These are phyloP conservation scores for Solioccasus polychromus DNA, from an alignment of 768 basidiomycete genomes.

Conservation along the genomic window DNA sequence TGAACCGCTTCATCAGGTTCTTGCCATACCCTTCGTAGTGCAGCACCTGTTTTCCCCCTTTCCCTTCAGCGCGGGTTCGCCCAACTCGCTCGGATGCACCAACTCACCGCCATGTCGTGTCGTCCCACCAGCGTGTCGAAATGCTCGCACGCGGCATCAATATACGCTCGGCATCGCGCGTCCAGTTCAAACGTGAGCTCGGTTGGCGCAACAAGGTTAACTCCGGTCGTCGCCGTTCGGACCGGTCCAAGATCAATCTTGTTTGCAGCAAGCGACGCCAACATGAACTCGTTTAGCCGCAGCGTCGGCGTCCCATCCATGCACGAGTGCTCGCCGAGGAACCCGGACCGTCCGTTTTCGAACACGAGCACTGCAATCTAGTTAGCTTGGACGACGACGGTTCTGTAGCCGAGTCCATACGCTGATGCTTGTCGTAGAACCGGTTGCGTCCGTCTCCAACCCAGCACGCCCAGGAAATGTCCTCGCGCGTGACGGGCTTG, in stretches of 20 bases:
- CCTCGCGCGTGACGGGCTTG: constrained; percentile 76
- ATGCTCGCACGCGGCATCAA: constrained; percentile 57
- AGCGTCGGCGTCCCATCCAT: constrained; percentile 96
- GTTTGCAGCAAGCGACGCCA: constrained; percentile 68
- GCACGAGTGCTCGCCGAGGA: constrained; percentile 84
- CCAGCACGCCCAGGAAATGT: constrained; percentile 82
- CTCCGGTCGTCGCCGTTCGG: constrained; percentile 31
- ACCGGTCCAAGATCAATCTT: constrained; percentile 75
- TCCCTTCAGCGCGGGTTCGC: no score
- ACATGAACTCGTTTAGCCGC: constrained; percentile 90
- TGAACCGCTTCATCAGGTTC: constrained; percentile 75
- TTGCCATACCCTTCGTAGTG: constrained; percentile 92
- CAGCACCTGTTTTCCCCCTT: constrained; percentile 56
- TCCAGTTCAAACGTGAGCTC: constrained; percentile 76
- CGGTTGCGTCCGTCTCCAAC: constrained; percentile 87
- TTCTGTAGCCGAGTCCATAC: constrained; percentile 39
- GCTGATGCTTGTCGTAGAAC: constrained; percentile 96
- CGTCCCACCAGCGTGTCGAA: constrained; percentile 74
- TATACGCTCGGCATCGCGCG: constrained; percentile 44
- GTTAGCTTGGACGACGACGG: constrained; percentile 6
- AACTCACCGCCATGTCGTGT: constrained; percentile 78
- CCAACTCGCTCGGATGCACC: background rate
- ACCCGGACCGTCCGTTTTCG: constrained; percentile 92
- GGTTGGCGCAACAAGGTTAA: constrained; percentile 49
- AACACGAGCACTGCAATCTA: constrained; percentile 76